Percentiles rank a stretch among this genome's conserved stretches.
phyloP scores from a whole-genome alignment of 1,284 basidiomycete genomes.

The Papiliotrema fonsecae region DNA sequence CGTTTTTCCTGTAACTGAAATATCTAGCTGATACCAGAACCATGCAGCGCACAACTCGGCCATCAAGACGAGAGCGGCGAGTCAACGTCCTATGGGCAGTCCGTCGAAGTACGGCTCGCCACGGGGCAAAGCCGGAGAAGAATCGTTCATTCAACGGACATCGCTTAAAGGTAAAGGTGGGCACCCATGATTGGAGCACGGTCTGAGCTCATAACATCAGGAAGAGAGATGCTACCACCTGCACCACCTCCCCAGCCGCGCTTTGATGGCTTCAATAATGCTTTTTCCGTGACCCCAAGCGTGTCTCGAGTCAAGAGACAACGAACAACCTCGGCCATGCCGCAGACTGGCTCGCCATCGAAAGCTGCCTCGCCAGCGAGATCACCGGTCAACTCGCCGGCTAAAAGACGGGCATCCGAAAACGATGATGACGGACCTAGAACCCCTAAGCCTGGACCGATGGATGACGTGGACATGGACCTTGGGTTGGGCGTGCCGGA shows the following conservation, averaged over 20 bases:
- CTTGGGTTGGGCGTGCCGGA: neutral
- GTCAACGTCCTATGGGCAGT: constrained; percentile 9
- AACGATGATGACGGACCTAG: neutral
- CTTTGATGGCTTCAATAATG: constrained; percentile 33
- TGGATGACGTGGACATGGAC: neutral
- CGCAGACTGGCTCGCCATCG: constrained; percentile 7
- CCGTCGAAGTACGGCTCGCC: constrained; percentile 22
- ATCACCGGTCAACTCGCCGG: neutral
- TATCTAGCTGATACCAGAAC: constrained; percentile 11
- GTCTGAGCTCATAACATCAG: neutral
- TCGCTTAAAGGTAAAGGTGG: constrained; percentile 30
- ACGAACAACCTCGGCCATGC: constrained; percentile 22
- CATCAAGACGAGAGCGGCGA: constrained; percentile 12
- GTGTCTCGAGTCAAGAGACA: constrained; percentile 24
- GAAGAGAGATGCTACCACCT: constrained; percentile 9
- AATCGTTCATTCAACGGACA: constrained; percentile 5
- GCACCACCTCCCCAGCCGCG: constrained; percentile 16
- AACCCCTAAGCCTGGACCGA: neutral
- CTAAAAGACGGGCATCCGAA: neutral
- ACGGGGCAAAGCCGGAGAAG: constrained; percentile 7
- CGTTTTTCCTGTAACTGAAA: constrained; percentile 3
- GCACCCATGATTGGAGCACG: too few relatives aligned
- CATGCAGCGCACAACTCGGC: constrained; percentile 23
- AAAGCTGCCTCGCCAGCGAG: constrained; percentile 5
- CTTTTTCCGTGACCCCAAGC: constrained; percentile 25